Conservation (phyloP, 345 rosid species). For the Arabidopsis arenosa region DNA sequence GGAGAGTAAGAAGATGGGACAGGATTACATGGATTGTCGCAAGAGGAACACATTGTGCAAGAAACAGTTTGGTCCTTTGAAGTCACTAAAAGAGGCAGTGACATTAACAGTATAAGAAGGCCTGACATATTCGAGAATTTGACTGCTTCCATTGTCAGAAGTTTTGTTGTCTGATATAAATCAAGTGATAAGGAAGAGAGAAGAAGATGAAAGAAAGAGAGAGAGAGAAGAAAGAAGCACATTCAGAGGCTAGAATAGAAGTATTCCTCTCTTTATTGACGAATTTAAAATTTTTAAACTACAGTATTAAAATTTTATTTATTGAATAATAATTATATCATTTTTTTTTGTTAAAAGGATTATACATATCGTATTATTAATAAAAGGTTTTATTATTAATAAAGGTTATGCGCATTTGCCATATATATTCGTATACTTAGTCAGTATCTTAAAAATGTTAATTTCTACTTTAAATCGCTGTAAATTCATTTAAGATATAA, state of each 20-base stretch:
- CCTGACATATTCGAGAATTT: slow-evolving; percentile 35
- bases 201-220: slow-evolving; percentile 1
- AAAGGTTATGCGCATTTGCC: neutral
- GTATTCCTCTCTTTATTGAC: slow-evolving; percentile 30
- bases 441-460: neutral
- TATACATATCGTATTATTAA: neutral
- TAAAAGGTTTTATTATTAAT: neutral
- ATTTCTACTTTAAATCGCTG: neutral
- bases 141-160: slow-evolving; percentile 48
- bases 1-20: slow-evolving; percentile 57
- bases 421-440: neutral
- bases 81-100: slow-evolving; percentile 37
- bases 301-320: neutral
- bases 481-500: neutral
- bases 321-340: neutral
- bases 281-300: neutral
- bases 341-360: no score
- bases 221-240: slow-evolving; percentile 18
- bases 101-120: slow-evolving; percentile 33
- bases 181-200: slow-evolving; percentile 7
- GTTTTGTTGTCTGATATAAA: neutral
- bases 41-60: slow-evolving; percentile 89
- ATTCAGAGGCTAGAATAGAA: slow-evolving; percentile 26
- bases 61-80: slow-evolving; percentile 62
- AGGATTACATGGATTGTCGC: slow-evolving; percentile 68